Conservation (phyloP, 108 stramenopile genomes). For the Nitzschia sp. region DNA sequence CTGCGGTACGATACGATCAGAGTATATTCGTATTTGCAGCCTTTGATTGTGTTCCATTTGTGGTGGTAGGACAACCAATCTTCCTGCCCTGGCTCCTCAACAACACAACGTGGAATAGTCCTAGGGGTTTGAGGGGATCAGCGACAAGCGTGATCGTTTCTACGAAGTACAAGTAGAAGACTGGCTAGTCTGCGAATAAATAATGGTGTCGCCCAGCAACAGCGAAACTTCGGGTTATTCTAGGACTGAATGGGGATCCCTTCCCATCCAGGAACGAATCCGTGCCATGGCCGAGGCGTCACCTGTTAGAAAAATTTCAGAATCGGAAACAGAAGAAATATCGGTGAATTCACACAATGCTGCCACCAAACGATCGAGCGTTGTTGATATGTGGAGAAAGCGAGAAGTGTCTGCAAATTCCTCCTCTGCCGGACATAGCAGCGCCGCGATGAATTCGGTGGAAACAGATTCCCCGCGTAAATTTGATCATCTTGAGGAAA, state of each 20-base stretch:
- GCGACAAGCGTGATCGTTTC: too few species aligned
- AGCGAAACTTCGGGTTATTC: neutral
- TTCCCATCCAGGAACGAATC: constrained; percentile 10
- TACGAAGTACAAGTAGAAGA: too few species aligned
- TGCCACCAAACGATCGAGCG: constrained; percentile 19
- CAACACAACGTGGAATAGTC: too few species aligned
- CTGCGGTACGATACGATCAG: too few species aligned
- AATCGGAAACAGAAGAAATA: neutral
- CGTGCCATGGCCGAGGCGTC: constrained; percentile 9
- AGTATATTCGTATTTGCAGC: too few species aligned
- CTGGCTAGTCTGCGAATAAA: too few species aligned
- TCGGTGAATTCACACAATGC: neutral
- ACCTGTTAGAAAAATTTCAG: neutral
- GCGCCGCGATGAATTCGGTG: neutral
- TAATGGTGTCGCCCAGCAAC: neutral
- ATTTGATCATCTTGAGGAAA: constrained; percentile 12
- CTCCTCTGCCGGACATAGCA: neutral
- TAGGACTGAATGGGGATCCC: constrained; percentile 2
- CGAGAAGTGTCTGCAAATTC: constrained; percentile 12
- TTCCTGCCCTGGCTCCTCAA: too few species aligned
- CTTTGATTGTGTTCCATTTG: too few species aligned
- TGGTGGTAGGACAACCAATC: too few species aligned
- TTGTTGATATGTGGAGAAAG: constrained; percentile 39
- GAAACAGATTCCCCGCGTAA: neutral
- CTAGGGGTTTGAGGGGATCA: too few species aligned